Evolutionary conservation across 1,284 basidiomycete genomes (phyloP).

Genomic region (Vanrija sp.): DNA sequence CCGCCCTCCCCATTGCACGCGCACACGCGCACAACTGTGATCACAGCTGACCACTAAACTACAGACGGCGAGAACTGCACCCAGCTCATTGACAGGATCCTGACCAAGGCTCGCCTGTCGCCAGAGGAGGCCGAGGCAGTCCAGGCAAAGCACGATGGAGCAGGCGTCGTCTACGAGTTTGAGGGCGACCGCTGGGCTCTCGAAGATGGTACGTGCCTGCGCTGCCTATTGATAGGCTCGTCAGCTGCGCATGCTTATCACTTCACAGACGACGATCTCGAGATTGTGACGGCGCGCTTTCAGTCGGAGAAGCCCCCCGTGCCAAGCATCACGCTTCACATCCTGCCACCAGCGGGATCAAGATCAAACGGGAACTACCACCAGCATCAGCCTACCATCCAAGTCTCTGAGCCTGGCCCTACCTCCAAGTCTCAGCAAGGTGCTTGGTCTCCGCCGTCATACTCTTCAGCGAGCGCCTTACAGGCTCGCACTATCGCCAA

Average conservation of each 20-base stretch:
- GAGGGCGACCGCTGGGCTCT: slow-evolving; percentile 43
- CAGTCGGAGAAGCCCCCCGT: slow-evolving; percentile 25
- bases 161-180: slow-evolving; percentile 45
- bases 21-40: background rate
- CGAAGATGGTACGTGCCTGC: slow-evolving; percentile 45
- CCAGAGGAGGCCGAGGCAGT: slow-evolving; percentile 10
- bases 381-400: too few relatives aligned
- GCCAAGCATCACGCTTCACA: slow-evolving; percentile 24
- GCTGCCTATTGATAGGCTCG: too few relatives aligned
- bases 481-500: background rate
- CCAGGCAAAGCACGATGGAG: slow-evolving; percentile 26
- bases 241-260: background rate
- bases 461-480: too few relatives aligned
- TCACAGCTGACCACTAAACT: slow-evolving; percentile 1
- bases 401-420: too few relatives aligned
- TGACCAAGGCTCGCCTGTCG: slow-evolving; percentile 26
- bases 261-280: slow-evolving; percentile 46
- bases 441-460: too few relatives aligned
- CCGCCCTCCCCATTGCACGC: background rate
- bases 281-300: slow-evolving; percentile 47
- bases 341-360: slow-evolving; percentile 7
- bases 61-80: slow-evolving; percentile 35
- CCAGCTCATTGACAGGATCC: slow-evolving; percentile 33
- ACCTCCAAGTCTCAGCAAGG: too few relatives aligned
- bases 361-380: too few relatives aligned